Conservation (phyloP, 2,329 filamentous ascomycete genomes). For the Aspergillus niger region DNA sequence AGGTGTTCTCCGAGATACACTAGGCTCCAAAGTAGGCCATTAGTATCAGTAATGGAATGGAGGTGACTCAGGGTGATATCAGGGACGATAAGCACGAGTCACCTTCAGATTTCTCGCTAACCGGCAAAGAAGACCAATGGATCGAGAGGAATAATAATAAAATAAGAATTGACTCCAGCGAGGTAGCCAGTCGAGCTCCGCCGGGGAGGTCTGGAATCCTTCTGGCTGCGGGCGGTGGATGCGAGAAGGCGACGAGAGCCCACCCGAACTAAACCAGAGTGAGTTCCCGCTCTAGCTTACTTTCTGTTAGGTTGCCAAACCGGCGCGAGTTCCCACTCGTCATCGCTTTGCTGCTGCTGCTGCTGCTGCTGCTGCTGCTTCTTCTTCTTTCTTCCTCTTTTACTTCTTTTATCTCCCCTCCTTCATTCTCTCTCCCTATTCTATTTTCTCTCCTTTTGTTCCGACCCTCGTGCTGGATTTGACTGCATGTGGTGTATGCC, state of each 20-base stretch:
- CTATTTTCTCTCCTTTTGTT: neutral
- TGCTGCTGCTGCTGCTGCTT: neutral
- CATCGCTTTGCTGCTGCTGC: conserved; percentile 1
- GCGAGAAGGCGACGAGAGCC: neutral
- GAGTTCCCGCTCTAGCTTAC: neutral
- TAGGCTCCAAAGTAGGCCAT: no score
- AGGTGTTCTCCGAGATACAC: neutral
- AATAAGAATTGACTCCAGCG: neutral
- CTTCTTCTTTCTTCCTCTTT: neutral
- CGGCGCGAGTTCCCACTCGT: conserved; percentile 1
- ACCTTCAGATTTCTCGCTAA: neutral
- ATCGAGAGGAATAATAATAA: no score
- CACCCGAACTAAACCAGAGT: neutral
- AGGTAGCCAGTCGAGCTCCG: neutral
- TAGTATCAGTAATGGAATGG: neutral
- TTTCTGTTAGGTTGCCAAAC: neutral
- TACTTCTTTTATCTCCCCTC: neutral
- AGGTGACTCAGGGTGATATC: neutral
- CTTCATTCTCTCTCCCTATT: neutral
- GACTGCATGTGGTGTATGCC: neutral
- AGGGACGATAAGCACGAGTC: conserved; percentile 1
- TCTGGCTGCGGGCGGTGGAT: conserved; percentile 3
- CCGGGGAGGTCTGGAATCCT: conserved; percentile 6
- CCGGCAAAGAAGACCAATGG: no score
- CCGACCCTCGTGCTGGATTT: neutral